phyloP scores from a whole-genome alignment of 805 yeast genomes.

The Clavispora santaluciae region DNA sequence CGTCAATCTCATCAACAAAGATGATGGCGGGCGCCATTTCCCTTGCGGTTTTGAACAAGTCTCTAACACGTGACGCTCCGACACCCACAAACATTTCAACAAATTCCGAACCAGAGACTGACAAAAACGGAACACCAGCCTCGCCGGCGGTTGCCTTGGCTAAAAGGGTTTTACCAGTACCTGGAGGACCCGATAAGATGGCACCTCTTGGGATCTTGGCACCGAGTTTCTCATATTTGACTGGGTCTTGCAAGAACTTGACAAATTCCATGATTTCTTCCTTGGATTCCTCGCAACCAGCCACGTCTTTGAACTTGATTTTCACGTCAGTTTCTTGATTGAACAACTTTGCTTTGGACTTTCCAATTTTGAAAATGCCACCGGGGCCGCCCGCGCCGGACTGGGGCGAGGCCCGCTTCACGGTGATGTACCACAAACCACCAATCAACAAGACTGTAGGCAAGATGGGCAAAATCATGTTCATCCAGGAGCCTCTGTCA shows the following conservation, averaged over 20 bases:
- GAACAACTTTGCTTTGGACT: conserved; percentile 85
- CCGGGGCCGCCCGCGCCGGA: conserved; percentile 62
- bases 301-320: conserved; percentile 88
- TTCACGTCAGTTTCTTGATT: conserved; percentile 89
- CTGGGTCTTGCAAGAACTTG: conserved; percentile 83
- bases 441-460: conserved; percentile 82
- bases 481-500: conserved; percentile 61
- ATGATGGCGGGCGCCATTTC: conserved; percentile 92
- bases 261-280: conserved; percentile 98
- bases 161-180: conserved; percentile 95
- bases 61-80: conserved; percentile 97
- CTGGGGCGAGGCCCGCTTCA: conserved; percentile 44
- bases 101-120: conserved; percentile 96
- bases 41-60: conserved; percentile 85
- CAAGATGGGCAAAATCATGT: conserved; percentile 61
- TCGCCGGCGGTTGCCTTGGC: conserved; percentile 99
- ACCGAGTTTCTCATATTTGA: conserved; percentile 85
- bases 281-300: conserved; percentile 96
- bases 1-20: conserved; percentile 98
- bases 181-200: conserved; percentile 95
- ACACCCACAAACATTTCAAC: conserved; percentile 99
- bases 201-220: conserved; percentile 99
- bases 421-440: conserved; percentile 65
- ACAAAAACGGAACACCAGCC: conserved; percentile 94
- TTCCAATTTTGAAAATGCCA: conserved; percentile 79